These are phyloP conservation scores for Amorphotheca resinae DNA, from an alignment of 495 filamentous ascomycete species.

Conservation along the genomic window DNA sequence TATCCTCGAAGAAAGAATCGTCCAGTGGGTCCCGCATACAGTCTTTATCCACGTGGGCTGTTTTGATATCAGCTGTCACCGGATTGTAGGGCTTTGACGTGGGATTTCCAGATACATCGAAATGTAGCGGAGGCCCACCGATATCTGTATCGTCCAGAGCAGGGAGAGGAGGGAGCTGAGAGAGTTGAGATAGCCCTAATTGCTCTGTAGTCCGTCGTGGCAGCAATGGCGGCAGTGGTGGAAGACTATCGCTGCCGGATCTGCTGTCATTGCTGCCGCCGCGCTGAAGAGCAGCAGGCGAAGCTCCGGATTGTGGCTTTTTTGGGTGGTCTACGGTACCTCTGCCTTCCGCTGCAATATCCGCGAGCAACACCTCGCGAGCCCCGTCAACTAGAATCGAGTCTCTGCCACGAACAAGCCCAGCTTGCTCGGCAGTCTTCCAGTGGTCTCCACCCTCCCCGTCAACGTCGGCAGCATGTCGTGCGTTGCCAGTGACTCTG, in stretches of 20 bases:
- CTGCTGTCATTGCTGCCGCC: slow-evolving; percentile 21
- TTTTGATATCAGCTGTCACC: slow-evolving; percentile 52
- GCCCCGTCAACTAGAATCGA: slow-evolving; percentile 43
- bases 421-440: slow-evolving; percentile 42
- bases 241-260: slow-evolving; percentile 31
- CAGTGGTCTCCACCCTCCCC: slow-evolving; percentile 64
- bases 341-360: slow-evolving; percentile 47
- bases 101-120: slow-evolving; percentile 11
- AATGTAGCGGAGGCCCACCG: slow-evolving; percentile 43
- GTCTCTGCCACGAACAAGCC: slow-evolving; percentile 49
- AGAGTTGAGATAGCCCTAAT: slow-evolving; percentile 46
- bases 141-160: slow-evolving; percentile 67
- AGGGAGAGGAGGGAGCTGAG: slow-evolving; percentile 54
- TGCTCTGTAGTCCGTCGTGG: slow-evolving; percentile 37
- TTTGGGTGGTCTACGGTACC: slow-evolving; percentile 40
- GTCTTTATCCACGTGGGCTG: slow-evolving; percentile 38
- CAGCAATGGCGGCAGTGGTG: slow-evolving; percentile 34
- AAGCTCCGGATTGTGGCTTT: slow-evolving; percentile 21
- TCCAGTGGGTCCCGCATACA: slow-evolving; percentile 69
- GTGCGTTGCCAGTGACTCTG: slow-evolving; percentile 47
- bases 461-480: slow-evolving; percentile 62
- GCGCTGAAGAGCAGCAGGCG: slow-evolving; percentile 7
- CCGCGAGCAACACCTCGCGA: slow-evolving; percentile 52
- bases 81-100: slow-evolving; percentile 36
- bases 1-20: slow-evolving; percentile 71